phyloP scores from a whole-genome alignment of 2,329 filamentous ascomycete species.

The Dactylellina haptotyla region DNA sequence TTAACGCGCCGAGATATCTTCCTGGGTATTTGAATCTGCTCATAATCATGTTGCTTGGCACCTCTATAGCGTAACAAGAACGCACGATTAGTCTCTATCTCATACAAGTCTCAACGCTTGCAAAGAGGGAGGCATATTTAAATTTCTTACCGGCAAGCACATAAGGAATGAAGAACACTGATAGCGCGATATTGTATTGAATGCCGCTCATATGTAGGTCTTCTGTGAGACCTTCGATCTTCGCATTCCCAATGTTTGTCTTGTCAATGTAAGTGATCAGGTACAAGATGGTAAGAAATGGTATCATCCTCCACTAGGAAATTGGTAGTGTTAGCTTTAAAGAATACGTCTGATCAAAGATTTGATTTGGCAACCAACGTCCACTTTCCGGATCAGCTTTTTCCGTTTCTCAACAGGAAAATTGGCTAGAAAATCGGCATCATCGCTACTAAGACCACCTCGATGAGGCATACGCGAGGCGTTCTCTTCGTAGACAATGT shows the following conservation, averaged over 20 bases:
- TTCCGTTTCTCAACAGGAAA: constrained; percentile 59
- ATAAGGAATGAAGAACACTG: constrained; percentile 36
- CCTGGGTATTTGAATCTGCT: constrained; percentile 63
- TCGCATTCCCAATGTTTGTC: constrained; percentile 42
- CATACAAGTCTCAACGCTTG: too few relatives aligned
- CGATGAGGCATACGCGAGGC: not conserved
- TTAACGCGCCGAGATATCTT: constrained; percentile 63
- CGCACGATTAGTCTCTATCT: too few relatives aligned
- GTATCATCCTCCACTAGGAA: constrained; percentile 30
- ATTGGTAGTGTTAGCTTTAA: not conserved
- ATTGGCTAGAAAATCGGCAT: constrained; percentile 59
- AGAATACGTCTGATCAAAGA: constrained; percentile 37
- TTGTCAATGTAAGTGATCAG: constrained; percentile 41
- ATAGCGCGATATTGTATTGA: constrained; percentile 37
- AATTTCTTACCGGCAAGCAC: constrained; percentile 28
- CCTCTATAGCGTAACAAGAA: constrained; percentile 55
- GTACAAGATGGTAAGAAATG: constrained; percentile 31
- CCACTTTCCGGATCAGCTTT: constrained; percentile 58
- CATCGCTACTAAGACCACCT: constrained; percentile 56
- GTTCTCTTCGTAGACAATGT: constrained; percentile 27
- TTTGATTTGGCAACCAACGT: not conserved
- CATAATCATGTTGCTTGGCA: constrained; percentile 63
- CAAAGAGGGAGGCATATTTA: too few relatives aligned
- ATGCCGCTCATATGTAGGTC: constrained; percentile 34
- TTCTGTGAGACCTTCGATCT: constrained; percentile 28